A percentile compares a stretch with the other conserved stretches of the same genome.
phyloP scores from a whole-genome alignment of 306 rosid genomes.

The Cicer bijugum region DNA sequence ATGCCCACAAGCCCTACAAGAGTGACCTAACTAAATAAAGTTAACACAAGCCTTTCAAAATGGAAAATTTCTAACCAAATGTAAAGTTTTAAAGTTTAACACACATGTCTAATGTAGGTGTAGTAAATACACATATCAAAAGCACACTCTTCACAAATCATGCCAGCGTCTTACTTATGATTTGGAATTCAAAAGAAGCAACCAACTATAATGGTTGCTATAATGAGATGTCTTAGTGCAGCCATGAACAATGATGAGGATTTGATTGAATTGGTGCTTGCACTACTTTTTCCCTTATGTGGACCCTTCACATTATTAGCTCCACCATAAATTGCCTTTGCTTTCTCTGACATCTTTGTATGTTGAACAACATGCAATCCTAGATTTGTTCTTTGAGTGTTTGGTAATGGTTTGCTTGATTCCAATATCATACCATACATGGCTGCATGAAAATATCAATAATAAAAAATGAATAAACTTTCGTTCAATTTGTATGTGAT shows the following conservation, averaged over 20 bases:
- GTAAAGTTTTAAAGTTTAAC: no score
- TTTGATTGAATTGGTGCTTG: conserved; percentile 41
- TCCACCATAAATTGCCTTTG: conserved; percentile 54
- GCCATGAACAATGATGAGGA: conserved; percentile 44
- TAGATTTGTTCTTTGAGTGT: conserved; percentile 35
- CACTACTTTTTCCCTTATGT: conserved; percentile 32
- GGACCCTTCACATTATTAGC: conserved; percentile 47
- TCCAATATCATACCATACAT: conserved; percentile 30
- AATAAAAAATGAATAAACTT: background rate
- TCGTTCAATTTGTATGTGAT: background rate
- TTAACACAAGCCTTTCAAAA: background rate
- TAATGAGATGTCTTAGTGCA: conserved; percentile 35
- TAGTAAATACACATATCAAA: background rate
- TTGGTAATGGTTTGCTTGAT: conserved; percentile 38
- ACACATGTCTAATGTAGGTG: background rate
- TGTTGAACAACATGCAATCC: conserved; percentile 45
- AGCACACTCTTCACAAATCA: background rate
- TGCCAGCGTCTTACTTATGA: conserved; percentile 1
- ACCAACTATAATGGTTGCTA: conserved; percentile 44
- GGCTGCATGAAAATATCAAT: conserved; percentile 45
- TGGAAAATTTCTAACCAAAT: no score
- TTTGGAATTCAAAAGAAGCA: conserved; percentile 41
- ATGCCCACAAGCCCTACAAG: background rate
- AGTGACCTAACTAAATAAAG: background rate
- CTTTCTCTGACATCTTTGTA: conserved; percentile 4